Base-by-base conservation (phyloP, 169 alveolate genomes). In the Plasmodium malariae region DNA sequence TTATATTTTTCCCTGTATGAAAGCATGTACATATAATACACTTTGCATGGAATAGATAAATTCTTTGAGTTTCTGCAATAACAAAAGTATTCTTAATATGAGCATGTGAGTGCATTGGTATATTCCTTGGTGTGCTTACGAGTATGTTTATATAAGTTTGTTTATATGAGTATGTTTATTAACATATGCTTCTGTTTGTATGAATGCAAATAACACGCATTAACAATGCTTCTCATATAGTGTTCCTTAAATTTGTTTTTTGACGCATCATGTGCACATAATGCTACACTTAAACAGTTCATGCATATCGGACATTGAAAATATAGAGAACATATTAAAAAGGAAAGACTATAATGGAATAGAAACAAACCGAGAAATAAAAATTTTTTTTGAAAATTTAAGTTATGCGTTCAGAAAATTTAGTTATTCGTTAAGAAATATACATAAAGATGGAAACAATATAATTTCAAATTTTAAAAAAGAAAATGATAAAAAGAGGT, bases 221-320 rank as follows among this genome's bases (percentile, higher is more conserved):
- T 55, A 55, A 0, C 36, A 55, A 21, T 19, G 26, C 26, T 55
- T 7, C 26, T n/a, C 19, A 55, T 12, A 3, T 55, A n/a, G 65
- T 26, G 19, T 59, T 40, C 11, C 37, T 43, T n/a, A 26, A n/a
- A 28, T 34, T 11, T 43, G n/a, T 37, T 3, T 36, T 57, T 26
- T 40, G 26, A 68, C n/a, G n/a, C n/a, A n/a, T n/a, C n/a, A n/a
- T n/a, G n/a, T n/a, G n/a, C n/a, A n/a, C n/a, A 86, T 49, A 57
- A 86, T 86, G 92, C 70, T 86, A 55, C 92, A 86, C 26, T 72
- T 86, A 49, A 51, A 86, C 48, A 86, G 71, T 45, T 55, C 83
- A 4, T 54, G 76, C 7, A 57, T 86, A 45, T 57, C 87, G 26
- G 76, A 86, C 30, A 57, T 86, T 45, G 87, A 86, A 36, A 62